Evolutionary conservation across 2,329 filamentous ascomycete species (phyloP).

Genomic region (Lasiodiplodia gonubiensis): DNA sequence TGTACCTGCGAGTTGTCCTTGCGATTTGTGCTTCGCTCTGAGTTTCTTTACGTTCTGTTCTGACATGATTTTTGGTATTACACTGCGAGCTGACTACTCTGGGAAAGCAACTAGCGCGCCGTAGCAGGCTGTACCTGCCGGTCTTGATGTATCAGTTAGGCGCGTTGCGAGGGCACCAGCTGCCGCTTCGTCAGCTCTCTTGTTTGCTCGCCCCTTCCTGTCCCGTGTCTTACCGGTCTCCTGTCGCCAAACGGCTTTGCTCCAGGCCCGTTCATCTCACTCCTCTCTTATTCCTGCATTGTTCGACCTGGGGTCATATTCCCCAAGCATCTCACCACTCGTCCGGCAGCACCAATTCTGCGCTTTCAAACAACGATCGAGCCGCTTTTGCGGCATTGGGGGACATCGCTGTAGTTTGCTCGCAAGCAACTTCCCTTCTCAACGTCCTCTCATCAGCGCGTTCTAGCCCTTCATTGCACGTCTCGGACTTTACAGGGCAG

Average conservation of each 20-base stretch:
- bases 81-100: no score
- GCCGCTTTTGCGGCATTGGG: neutral
- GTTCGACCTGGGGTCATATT: slow-evolving; percentile 33
- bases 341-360: neutral
- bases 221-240: neutral
- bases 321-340: slow-evolving; percentile 10
- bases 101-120: no score
- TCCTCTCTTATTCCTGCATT: slow-evolving; percentile 40
- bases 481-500: neutral
- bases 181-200: neutral
- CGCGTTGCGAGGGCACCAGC: neutral
- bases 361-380: neutral
- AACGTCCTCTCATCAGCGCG: neutral
- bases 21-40: no score
- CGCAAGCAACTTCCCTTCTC: neutral
- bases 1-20: no score
- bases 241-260: neutral
- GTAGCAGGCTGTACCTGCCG: no score
- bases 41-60: no score
- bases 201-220: neutral
- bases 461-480: neutral
- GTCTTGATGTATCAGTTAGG: neutral
- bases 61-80: no score
- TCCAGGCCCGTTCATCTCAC: slow-evolving; percentile 24
- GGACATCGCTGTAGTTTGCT: neutral